Evolutionary conservation across 805 yeast genomes (phyloP), one percentile per base, ranked within the genome.

Genomic region (Saturnispora hagleri): DNA sequence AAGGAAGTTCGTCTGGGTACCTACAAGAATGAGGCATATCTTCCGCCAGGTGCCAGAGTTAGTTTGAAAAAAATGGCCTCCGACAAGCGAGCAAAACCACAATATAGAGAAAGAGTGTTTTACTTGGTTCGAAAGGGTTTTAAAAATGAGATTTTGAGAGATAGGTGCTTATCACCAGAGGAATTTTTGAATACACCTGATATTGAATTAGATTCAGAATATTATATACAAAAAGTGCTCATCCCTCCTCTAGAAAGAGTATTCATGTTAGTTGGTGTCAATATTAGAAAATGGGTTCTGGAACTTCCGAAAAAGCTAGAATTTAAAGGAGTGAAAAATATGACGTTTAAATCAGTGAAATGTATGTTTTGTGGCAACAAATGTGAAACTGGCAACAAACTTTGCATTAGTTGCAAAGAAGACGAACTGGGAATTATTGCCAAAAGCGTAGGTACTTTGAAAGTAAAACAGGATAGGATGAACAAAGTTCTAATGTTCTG

Each of bases 1-100:
- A 87, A 86, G 61, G 96, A 86, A 59, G 97, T 93, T 3, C 75
- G 84, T 51, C 69, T 89, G 45, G 98, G 98, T 0, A 74, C 84
- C 0, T 93, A 93, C 64, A 86, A 86, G 62, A 81, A 79, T 55
- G 85, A 80, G 33, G 70, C 73, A 13, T 75, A 80, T 48, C 76
- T 89, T 2, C 99, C 99, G 0, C 93, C 98, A 0, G 98, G 98
- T 0, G 98, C 99, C 0, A 73, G 82, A 13, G 75, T 93, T 1
- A 84, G 93, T n/a, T 74, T 76, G 55, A 76, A 77, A 56, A 76
- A 74, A 53, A 76, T 81, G 65, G 75, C 74, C 31, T 64, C 72
- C 4, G 99, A 93, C 63, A 77, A 75, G 17, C 69, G 95, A 40
- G 75, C 84, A 1, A 89, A 80, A 59, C 96, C 97, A 0, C 97